Evolutionary conservation across 805 yeast species (phyloP), one percentile per base, ranked within the genome.

Genomic region (Lipomyces lipofer): DNA sequence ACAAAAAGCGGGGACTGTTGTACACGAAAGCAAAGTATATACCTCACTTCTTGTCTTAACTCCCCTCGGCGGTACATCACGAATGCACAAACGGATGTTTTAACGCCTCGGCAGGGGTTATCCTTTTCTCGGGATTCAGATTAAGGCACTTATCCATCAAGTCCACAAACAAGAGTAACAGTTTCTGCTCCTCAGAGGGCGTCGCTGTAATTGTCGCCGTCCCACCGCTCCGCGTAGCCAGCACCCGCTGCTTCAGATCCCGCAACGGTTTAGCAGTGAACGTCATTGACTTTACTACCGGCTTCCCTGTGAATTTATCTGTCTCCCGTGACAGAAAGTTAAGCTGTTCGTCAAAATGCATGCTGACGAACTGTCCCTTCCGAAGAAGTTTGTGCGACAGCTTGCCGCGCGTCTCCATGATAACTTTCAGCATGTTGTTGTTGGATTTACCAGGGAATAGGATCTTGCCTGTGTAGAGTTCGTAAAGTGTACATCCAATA

Each of bases 401-500:
- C 48, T 65, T 64, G 17, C 73, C 73, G 1, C 64, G 61, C 27
- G 56, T 47, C 43, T 67, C 66, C 71, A 69, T 68, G 24, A 69
- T 68, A 17, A 59, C 54, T 40, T 56, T 58, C 24, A 69, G 63
- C 73, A 69, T 70, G 17, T 90, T 94, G 55, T 90, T 95, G 70
- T 90, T 92, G 39, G 92, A 84, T 13, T 86, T 82, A 40, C 97
- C 97, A 12, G 96, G 91, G 68, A 90, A 90, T 52, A 90, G 73
- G 1, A 96, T 94, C 66, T 86, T 84, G 24, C 97, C 94, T 7
- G 95, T 86, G 68, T 89, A 88, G 88, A 90, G 86, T 67, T 90
- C 97, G 7, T 92, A 95, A 61, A 90, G 78, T 27, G 91, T 88
- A 73, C 97, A 90, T 4, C 96, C 97, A 27, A 92, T 87, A 9